Base-by-base conservation (phyloP, 2,329 filamentous ascomycete species). In the Calonectria leucothoes region DNA sequence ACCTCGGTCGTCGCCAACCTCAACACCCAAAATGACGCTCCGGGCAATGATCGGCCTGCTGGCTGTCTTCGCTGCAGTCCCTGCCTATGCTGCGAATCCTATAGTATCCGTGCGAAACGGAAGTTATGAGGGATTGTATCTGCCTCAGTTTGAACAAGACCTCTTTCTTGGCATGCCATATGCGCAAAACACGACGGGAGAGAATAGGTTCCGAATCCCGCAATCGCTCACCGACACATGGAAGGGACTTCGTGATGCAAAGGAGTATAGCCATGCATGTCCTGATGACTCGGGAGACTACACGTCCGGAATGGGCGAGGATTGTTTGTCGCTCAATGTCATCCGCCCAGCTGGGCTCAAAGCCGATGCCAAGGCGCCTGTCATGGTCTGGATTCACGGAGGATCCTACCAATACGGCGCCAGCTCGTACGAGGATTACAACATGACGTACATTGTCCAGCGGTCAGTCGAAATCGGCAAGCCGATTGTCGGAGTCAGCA, bases 371-470 rank as follows among this genome's bases (percentile, higher is more conserved):
- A 69, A 70, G 8, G 71, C 79, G 8, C 74, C 76, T 1, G 68
- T 76, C 6, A 29, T 63, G 3, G 64, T 77, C 10, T 76, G 63
- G 66, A 74, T 78, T n/a, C 72, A 78, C 49, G 75, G 86, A 64
- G 87, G 87, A 39, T 15, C 86, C 39, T 31, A 39, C 11, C 17
- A 45, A 51, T 31, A 31, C 76, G 89, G 88, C 3, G 84, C 85
- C 8, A 66, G 84, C 81, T 25, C 76, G 77, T 86, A 89, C 66
- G 79, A 85, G 25, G 84, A 89, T 37, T 93, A 93, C 80, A 92
- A 93, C 77, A 83, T 91, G 69, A 89, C 88, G 15, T 89, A 87
- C 72, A 87, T 92, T 52, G 88, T 93, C 6, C 48, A 4, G 85
- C 59, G 48, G 20, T 84, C 86, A 1, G 83, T 85, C 7, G 75